phyloP scores from a whole-genome alignment of 2,329 filamentous ascomycete species.

The Aciculosporium take region DNA sequence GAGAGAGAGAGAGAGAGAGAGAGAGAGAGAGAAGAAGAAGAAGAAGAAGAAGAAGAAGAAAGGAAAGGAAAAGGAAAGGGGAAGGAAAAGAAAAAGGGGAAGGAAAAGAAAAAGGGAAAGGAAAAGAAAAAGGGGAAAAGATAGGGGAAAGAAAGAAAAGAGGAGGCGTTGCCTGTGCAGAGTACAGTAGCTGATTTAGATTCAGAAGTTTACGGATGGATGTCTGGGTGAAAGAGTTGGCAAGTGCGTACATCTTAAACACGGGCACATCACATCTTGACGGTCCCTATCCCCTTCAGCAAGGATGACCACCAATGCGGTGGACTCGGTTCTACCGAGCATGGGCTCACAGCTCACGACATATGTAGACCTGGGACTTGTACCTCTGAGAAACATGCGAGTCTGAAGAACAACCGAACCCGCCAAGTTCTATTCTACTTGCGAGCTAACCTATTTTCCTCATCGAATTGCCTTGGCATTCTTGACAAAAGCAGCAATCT shows the following conservation, averaged over 20 bases:
- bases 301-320: background rate
- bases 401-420: background rate
- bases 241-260: background rate
- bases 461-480: conserved; percentile 51
- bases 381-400: no score
- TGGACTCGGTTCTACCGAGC: background rate
- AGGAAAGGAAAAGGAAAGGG: no score
- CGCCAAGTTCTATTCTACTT: background rate
- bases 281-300: background rate
- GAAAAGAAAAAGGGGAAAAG: background rate
- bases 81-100: no score
- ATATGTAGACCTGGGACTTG: background rate
- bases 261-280: background rate
- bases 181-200: no score
- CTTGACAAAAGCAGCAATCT: conserved; percentile 68
- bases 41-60: no score
- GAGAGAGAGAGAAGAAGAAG: no score
- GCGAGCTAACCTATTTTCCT: conserved; percentile 1
- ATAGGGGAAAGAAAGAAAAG: background rate
- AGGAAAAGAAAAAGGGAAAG: no score
- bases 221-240: background rate
- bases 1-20: no score
- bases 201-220: no score
- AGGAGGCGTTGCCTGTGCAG: no score
- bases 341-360: background rate